These are phyloP conservation scores for Diversispora eburnea DNA, from an alignment of 192 early-diverging fungal genomes.

Conservation along the genomic window DNA sequence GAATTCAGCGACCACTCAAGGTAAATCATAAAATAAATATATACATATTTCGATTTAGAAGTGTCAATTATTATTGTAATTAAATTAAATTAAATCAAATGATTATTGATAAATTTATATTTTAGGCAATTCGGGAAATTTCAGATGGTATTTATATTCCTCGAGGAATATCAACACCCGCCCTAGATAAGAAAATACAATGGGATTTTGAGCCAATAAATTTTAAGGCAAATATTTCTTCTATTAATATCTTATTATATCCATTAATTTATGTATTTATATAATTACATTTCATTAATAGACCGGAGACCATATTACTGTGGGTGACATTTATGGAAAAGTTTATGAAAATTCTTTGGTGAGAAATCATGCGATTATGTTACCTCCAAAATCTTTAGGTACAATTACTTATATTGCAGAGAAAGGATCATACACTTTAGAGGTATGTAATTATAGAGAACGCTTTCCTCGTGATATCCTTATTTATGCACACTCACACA, in stretches of 20 bases:
- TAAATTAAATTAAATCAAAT: not conserved
- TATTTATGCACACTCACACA: not conserved
- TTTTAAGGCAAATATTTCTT: conserved; percentile 61
- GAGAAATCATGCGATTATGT: conserved; percentile 86
- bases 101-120: conserved; percentile 13
- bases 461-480: not conserved
- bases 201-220: conserved; percentile 97
- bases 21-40: conserved; percentile 39
- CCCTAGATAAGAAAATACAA: conserved; percentile 80
- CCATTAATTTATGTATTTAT: not conserved
- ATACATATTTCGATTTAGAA: not conserved
- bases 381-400: conserved; percentile 90
- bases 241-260: not conserved
- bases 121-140: conserved; percentile 81
- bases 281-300: not conserved
- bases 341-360: conserved; percentile 96
- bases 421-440: conserved; percentile 87
- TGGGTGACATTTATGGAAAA: conserved; percentile 93
- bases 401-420: conserved; percentile 96
- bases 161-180: conserved; percentile 96
- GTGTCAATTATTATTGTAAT: too few species aligned
- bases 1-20: conserved; percentile 98
- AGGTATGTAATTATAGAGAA: conserved; percentile 32
- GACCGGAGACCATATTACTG: conserved; percentile 96
- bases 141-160: conserved; percentile 98